Percentiles rank a stretch among this genome's conserved stretches.
phyloP scores from a whole-genome alignment of 2,329 filamentous ascomycete species.

The Ophiostoma montium region DNA sequence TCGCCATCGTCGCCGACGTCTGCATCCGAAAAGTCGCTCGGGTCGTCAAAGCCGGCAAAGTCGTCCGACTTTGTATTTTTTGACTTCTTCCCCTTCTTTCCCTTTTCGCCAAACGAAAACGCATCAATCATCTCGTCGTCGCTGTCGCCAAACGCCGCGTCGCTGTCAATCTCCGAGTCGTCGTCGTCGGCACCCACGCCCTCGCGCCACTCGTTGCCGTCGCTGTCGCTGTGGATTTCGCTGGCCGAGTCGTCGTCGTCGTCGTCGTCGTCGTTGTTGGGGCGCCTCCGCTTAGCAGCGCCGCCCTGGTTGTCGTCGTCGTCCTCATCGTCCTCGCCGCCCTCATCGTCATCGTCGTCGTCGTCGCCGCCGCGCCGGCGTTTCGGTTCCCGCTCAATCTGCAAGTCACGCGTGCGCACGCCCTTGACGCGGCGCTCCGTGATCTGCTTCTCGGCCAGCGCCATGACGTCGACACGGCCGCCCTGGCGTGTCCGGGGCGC shows the following conservation, averaged over 20 bases:
- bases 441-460: constrained; percentile 40
- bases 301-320: constrained; percentile 50
- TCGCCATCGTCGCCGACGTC: constrained; percentile 35
- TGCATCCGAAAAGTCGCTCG: not conserved
- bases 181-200: constrained; percentile 48
- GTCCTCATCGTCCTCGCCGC: constrained; percentile 47
- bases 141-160: constrained; percentile 77
- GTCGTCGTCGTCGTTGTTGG: constrained; percentile 29
- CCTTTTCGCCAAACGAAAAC: constrained; percentile 39
- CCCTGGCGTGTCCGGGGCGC: constrained; percentile 26
- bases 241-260: constrained; percentile 40
- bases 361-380: constrained; percentile 32
- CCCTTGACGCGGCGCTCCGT: constrained; percentile 22
- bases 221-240: constrained; percentile 69
- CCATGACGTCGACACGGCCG: constrained; percentile 40
- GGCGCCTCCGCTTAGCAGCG: constrained; percentile 23
- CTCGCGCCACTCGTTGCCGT: constrained; percentile 73
- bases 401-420: constrained; percentile 32
- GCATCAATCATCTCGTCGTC: constrained; percentile 76
- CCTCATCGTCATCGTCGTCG: constrained; percentile 34
- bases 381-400: constrained; percentile 30
- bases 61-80: constrained; percentile 33
- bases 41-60: constrained; percentile 37
- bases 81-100: constrained; percentile 25
- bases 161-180: constrained; percentile 51